Percentiles rank a stretch among this genome's conserved stretches.
These are phyloP conservation scores for Pholiota molesta DNA, from an alignment of 768 basidiomycete species.

Conservation along the genomic window DNA sequence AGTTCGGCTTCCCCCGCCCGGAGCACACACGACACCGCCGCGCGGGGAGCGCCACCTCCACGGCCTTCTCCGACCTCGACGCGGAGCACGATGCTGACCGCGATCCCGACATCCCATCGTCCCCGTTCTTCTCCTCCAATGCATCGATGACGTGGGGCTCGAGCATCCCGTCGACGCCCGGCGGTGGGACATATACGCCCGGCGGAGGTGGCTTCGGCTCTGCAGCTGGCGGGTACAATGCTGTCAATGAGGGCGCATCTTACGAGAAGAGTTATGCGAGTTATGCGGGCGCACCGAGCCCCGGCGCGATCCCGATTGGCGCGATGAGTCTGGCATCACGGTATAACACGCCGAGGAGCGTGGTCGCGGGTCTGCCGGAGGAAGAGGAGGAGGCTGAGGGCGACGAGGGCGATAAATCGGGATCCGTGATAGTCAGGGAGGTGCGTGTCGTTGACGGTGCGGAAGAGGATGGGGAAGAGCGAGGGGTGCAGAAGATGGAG, in stretches of 20 bases:
- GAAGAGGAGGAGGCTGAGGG: constrained; percentile 15
- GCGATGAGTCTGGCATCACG: constrained; percentile 32
- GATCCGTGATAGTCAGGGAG: not conserved
- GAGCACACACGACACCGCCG: constrained; percentile 21
- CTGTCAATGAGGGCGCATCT: not conserved
- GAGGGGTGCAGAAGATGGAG: constrained; percentile 28
- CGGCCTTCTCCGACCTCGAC: constrained; percentile 24
- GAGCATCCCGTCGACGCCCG: constrained; percentile 39
- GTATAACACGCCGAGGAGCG: constrained; percentile 29
- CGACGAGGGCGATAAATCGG: not conserved
- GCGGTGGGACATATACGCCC: constrained; percentile 27
- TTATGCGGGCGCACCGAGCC: constrained; percentile 23
- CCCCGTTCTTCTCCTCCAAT: constrained; percentile 29
- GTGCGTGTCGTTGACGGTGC: constrained; percentile 23
- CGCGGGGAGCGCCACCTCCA: constrained; percentile 23
- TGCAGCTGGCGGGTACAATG: not conserved
- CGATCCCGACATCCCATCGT: constrained; percentile 12
- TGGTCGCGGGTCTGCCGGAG: constrained; percentile 19
- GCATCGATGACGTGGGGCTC: constrained; percentile 35
- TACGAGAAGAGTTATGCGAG: not conserved
- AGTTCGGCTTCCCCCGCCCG: constrained; percentile 10
- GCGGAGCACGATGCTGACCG: constrained; percentile 6
- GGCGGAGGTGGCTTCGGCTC: constrained; percentile 7
- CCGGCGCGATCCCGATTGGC: constrained; percentile 28
- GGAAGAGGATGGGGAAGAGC: constrained; percentile 17